Evolutionary conservation across 2,329 filamentous ascomycete species (phyloP), one percentile per base, ranked within the genome.

Genomic region (Diplodia corticola): DNA sequence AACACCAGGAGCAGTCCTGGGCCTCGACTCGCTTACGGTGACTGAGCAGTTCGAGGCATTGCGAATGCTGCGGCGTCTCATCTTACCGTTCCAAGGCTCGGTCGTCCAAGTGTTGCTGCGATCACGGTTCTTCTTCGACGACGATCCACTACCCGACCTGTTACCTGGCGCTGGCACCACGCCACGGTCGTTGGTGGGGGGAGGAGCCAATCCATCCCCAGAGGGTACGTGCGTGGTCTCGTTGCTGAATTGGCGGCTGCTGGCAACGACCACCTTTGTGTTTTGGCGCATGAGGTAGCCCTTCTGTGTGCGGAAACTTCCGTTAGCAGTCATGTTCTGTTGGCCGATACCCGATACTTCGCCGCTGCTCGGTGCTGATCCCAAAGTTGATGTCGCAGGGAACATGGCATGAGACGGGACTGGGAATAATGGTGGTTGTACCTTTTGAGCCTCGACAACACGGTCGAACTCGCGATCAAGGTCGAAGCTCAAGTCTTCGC

Each of bases 201-300:
- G 33, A 71, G 70, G 82, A 12, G 44, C 57, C 12, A 61, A 24
- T 7, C 28, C 48, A 78, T 70, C 79, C 70, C 78, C 88, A 74
- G 76, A 89, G 82, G 61, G 9, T 15, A 20, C 28, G 80, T 69
- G 90, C 84, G 73, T 44, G 24, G 33, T 24, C 77, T 92, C 89
- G 66, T 81, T 76, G 67, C 84, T 84, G 70, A 84, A 82, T 57
- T 83, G 79, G 53, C 85, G 84, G 74, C 84, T 88, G 76, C 89
- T 96, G n/a, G 95, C 95, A 59, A 96, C 88, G 60, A 99, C 92
- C 64, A 99, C 86, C 79, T 98, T 98, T 3, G 94, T 98, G 80
- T 98, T 99, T 73, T 99, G 94, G 73, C 95, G 89, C 94, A 98
- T 99, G 53, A 98, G 85, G 75, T 99, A 99, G 66, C 95, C 95